phyloP scores from a whole-genome alignment of 2,329 filamentous ascomycete species.

The Knufia petricola region DNA sequence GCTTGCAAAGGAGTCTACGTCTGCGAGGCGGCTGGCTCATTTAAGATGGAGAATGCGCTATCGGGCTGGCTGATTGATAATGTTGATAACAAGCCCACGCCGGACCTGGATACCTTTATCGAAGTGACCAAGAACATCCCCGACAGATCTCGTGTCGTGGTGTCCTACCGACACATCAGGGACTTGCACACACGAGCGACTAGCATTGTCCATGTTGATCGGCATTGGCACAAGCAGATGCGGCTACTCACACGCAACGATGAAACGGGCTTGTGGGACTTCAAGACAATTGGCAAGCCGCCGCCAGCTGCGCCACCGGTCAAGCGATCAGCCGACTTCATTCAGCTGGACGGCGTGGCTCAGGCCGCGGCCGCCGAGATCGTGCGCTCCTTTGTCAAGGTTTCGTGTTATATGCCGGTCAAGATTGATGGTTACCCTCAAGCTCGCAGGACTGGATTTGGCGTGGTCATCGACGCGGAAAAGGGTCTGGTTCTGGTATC shows the following conservation, averaged over 20 bases:
- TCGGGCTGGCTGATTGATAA: conserved; percentile 91
- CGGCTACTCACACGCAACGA: conserved; percentile 86
- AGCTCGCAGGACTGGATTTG: conserved; percentile 88
- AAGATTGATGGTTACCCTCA: conserved; percentile 98
- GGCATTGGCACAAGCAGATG: conserved; percentile 96
- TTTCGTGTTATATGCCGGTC: conserved; percentile 85
- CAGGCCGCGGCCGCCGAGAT: conserved; percentile 87
- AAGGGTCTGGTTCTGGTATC: conserved; percentile 93
- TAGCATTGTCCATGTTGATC: conserved; percentile 81
- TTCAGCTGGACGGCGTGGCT: conserved; percentile 78
- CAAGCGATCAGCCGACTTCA: conserved; percentile 75
- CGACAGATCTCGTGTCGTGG: conserved; percentile 70
- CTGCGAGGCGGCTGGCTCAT: conserved; percentile 88
- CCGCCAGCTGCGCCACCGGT: conserved; percentile 64
- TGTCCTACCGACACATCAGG: conserved; percentile 89
- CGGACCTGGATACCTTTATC: conserved; percentile 78
- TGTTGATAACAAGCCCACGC: conserved; percentile 83
- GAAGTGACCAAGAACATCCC: conserved; percentile 83
- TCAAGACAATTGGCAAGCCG: conserved; percentile 71
- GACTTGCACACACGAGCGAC: conserved; percentile 93
- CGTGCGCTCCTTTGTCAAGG: conserved; percentile 87
- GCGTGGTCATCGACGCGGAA: conserved; percentile 91
- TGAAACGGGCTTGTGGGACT: conserved; percentile 85
- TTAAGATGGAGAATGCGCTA: conserved; percentile 82
- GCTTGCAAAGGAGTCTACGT: conserved; percentile 87